phyloP scores from a whole-genome alignment of 1,284 basidiomycete species.

The Naganishia albida region DNA sequence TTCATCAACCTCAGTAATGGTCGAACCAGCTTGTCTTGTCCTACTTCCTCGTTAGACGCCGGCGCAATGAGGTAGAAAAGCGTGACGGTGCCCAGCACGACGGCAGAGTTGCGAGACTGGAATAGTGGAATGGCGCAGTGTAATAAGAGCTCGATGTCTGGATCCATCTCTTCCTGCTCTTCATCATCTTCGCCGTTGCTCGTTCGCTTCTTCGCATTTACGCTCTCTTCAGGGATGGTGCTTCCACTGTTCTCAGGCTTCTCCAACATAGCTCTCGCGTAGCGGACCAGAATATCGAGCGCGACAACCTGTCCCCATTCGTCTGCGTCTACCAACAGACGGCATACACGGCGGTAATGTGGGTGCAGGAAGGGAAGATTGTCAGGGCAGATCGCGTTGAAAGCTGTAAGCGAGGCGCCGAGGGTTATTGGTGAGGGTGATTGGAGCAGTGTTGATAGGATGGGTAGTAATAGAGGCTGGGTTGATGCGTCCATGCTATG shows the following conservation, averaged over 20 bases:
- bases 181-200: constrained; percentile 47
- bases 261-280: constrained; percentile 79
- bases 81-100: constrained; percentile 71
- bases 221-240: background rate
- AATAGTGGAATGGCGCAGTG: constrained; percentile 72
- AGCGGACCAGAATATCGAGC: constrained; percentile 75
- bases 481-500: constrained; percentile 71
- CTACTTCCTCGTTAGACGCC: constrained; percentile 47
- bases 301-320: constrained; percentile 92
- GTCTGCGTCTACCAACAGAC: constrained; percentile 82
- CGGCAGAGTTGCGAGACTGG: constrained; percentile 81
- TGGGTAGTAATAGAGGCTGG: constrained; percentile 69
- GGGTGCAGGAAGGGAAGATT: constrained; percentile 82
- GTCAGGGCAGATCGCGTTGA: constrained; percentile 77
- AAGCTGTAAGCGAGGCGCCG: constrained; percentile 81
- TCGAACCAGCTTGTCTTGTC: constrained; percentile 39
- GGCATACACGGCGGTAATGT: constrained; percentile 83
- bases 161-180: constrained; percentile 69
- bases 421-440: constrained; percentile 86
- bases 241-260: constrained; percentile 59
- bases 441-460: constrained; percentile 72
- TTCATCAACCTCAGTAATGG: constrained; percentile 47
- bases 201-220: constrained; percentile 15
- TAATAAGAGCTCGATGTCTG: constrained; percentile 69
- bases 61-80: constrained; percentile 74